Evolutionary conservation across 768 basidiomycete species (phyloP).

Genomic region (Hirschioporus abietinus): DNA sequence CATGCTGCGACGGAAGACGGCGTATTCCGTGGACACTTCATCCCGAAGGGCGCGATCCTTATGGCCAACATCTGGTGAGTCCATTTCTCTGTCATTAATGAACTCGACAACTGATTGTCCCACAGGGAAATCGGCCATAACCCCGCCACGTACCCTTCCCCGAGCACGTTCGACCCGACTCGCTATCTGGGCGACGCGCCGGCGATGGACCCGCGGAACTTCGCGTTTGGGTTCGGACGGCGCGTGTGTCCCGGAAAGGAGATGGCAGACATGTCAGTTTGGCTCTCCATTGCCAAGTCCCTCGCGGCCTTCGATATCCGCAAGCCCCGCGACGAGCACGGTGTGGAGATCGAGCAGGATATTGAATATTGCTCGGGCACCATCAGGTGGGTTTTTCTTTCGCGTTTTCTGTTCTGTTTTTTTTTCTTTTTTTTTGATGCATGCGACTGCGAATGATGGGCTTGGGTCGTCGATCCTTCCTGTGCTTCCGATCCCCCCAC

Average conservation of each 20-base stretch:
- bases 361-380: constrained; percentile 15
- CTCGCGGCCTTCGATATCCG: constrained; percentile 15
- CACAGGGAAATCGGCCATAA: neutral
- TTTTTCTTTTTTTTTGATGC: neutral
- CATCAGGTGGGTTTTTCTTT: constrained; percentile 12
- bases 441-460: too few species aligned
- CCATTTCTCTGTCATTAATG: too few species aligned
- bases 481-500: too few species aligned
- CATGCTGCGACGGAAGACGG: constrained; percentile 14
- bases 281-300: constrained; percentile 15
- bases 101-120: too few species aligned
- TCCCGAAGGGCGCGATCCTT: constrained; percentile 20
- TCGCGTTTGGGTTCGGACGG: constrained; percentile 20
- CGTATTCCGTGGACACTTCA: constrained; percentile 18
- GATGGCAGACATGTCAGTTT: constrained; percentile 17
- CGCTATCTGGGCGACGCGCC: neutral
- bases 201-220: constrained; percentile 4
- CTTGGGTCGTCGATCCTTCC: too few species aligned
- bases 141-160: neutral
- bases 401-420: too few species aligned
- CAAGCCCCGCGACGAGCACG: constrained; percentile 12
- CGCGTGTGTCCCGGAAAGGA: constrained; percentile 19
- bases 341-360: constrained; percentile 14
- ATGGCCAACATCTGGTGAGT: constrained; percentile 19
- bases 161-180: neutral